Conservation (phyloP, 371 early-diverging fungal species). For the Mucor sp. region DNA sequence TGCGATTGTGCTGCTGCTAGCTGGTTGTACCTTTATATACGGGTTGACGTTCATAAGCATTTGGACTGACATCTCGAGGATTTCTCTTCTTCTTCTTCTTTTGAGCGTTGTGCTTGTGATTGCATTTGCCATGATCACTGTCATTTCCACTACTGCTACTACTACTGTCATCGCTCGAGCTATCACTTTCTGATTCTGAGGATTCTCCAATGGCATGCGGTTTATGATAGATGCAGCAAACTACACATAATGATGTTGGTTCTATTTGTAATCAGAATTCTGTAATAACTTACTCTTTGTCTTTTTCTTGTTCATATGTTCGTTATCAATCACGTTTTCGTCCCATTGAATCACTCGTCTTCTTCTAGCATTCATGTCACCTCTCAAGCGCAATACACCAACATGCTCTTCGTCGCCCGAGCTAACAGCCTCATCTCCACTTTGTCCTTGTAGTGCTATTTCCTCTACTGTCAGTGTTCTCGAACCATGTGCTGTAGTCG, state of each 20-base stretch:
- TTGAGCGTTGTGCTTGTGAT: constrained; percentile 30
- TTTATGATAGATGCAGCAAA: constrained; percentile 88
- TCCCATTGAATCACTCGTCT: constrained; percentile 78
- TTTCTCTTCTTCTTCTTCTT: constrained; percentile 39
- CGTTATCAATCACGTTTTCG: constrained; percentile 85
- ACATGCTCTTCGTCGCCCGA: constrained; percentile 30
- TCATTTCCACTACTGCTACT: constrained; percentile 35
- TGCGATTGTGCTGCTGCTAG: neutral
- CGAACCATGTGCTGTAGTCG: constrained; percentile 38
- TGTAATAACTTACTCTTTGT: constrained; percentile 66
- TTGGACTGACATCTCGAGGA: constrained; percentile 58
- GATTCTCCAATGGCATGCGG: constrained; percentile 76
- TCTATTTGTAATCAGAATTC: neutral
- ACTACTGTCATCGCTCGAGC: constrained; percentile 34
- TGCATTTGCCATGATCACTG: constrained; percentile 38
- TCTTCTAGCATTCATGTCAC: constrained; percentile 48
- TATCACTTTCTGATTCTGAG: constrained; percentile 56
- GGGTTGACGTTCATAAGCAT: constrained; percentile 74
- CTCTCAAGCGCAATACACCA: constrained; percentile 55
- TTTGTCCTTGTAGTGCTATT: constrained; percentile 12
- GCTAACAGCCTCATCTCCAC: constrained; percentile 14
- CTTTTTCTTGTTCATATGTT: constrained; percentile 80
- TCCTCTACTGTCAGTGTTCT: constrained; percentile 39
- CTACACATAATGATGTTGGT: constrained; percentile 54
- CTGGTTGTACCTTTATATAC: constrained; percentile 47